Base-by-base conservation (phyloP, 352 stramenopile genomes). In the Globisporangium canariense region DNA sequence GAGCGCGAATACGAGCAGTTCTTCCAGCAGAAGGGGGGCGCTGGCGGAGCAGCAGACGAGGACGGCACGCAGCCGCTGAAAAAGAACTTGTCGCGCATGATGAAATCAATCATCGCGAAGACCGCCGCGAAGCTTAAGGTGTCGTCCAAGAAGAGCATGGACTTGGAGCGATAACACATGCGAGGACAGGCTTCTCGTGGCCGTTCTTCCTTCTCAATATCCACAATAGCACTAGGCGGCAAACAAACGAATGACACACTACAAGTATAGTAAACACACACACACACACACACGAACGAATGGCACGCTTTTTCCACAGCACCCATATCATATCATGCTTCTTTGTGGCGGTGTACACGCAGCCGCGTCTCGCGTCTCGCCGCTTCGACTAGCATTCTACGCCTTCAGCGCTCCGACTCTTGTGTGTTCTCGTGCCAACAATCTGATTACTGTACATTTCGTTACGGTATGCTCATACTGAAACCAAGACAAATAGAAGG, bases 1-100 rank as follows among this genome's bases (percentile, higher is more conserved):
- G 68, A 77, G 66, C 65, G 73, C 28, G 78, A 86, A 66, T 86
- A 86, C 61, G 74, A 79, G 62, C 74, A 82, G 65, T 86, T 86
- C 66, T 86, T 86, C 66, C 65, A 84, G n/a, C 66, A 79, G 63
- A 41, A 32, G 8, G 65, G 77, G 32, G n/a, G 20, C 6, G 6
- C 41, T 4, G 38, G 32, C 6, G 50, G 20, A 53, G 46, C 22
- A 3, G n/a, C 22, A 8, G 62, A 62, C 38, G 49, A 53, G 16
- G 40, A 58, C 38, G 36, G n/a, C 61, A 28, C 9, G 28, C 30
- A 20, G 14, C 47, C 58, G 14, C 63, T 66, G 20, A 75, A 75
- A 25, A 77, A 77, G 57, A 72, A 81, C 47, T 63, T 86, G 1
- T 79, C 76, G 4, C 78, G 65, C 22, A 61, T 86, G 36, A 83